phyloP scores from a whole-genome alignment of 2,329 filamentous ascomycete species.

The Ceratocystis lukuohia region DNA sequence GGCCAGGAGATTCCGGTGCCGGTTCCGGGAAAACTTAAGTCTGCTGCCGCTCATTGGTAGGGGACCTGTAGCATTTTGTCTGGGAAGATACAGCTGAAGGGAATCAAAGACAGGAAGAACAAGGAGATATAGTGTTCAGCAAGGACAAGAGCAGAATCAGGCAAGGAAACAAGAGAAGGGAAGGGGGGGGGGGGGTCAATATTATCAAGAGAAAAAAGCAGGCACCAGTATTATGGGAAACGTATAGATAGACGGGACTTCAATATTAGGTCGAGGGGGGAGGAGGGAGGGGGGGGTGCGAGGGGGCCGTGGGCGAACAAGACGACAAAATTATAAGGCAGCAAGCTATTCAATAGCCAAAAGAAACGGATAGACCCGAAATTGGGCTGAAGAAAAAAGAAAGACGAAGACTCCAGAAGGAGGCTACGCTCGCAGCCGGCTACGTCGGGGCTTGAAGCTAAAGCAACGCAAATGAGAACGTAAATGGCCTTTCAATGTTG shows the following conservation, averaged over 20 bases:
- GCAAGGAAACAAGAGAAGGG: background rate
- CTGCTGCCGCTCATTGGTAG: conserved; percentile 14
- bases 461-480: background rate
- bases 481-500: background rate
- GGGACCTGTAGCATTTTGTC: conserved; percentile 18
- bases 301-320: background rate
- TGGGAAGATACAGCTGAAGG: background rate
- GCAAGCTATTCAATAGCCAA: background rate
- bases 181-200: background rate
- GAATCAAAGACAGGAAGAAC: background rate
- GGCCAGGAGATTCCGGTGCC: conserved; percentile 13
- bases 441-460: conserved; percentile 6
- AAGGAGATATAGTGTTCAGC: background rate
- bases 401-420: conserved; percentile 5
- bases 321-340: background rate
- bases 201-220: background rate
- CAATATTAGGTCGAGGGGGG: background rate
- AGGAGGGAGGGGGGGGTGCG: background rate
- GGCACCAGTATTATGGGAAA: background rate
- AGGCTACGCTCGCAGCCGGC: conserved; percentile 4
- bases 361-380: background rate
- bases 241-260: background rate
- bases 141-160: background rate
- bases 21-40: conserved; percentile 19
- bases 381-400: conserved; percentile 3